Base-by-base conservation (phyloP, 306 rosid genomes). In the Sicyos baderoa region DNA sequence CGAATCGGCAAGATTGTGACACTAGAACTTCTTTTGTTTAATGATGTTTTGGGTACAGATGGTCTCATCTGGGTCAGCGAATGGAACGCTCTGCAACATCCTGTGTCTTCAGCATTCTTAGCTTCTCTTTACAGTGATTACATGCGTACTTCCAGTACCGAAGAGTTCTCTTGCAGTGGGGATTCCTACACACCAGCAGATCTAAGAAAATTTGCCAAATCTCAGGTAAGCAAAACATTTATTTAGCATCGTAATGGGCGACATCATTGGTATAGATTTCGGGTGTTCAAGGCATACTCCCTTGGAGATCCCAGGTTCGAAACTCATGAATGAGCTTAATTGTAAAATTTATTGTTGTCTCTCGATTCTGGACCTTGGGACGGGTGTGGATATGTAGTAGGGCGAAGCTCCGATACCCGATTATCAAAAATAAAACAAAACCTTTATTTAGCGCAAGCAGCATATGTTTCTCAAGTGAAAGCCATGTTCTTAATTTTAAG, bases 71-170 rank as follows among this genome's bases (percentile, higher is more conserved):
- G 86, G 94, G 88, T 94, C 75, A 86, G 89, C 73, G 76, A 94
- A 37, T 88, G 99, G 99, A 86, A 94, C 57, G 22, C 97, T 54
- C 80, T 94, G 81, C 99, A 90, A 77, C 99, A 94, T n/a, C 91
- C 97, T 9, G 90, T 94, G 69, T 91, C 99, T 79, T 82, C 99
- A 71, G 91, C 99, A 52, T 94, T 94, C 90, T 80, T 94, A 64
- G 97, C 96, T 77, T 76, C 85, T 67, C 42, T 94, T 79, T 94
- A 86, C 80, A 86, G 97, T 70, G 97, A 94, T 77, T 94, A 90
- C 78, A 94, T 94, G 99, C 94, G 85, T 70, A 85, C 99, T 50
- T 75, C 95, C 4, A 81, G 70, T 77, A 82, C 89, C 27, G 78
- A 87, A 68, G 79, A 79, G 48, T 6, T 94, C 42, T 23, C 81